Evolutionary conservation across 345 rosid genomes (phyloP).

Genomic region (Aquilaria sinensis): DNA sequence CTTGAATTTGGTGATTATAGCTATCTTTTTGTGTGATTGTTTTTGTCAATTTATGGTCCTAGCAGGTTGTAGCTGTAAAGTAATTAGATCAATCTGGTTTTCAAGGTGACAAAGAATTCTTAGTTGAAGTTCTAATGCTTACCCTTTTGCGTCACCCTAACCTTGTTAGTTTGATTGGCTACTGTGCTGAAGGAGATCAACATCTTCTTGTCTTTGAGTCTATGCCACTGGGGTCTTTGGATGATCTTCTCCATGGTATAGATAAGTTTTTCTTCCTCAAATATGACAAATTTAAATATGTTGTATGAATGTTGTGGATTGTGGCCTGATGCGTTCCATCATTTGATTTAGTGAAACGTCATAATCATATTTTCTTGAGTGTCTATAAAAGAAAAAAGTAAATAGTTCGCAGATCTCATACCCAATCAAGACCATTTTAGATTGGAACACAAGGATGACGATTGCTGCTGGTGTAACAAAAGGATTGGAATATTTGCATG

Average conservation of each 20-base stretch:
- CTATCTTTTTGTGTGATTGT: not conserved
- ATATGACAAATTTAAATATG: no score
- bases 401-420: conserved; percentile 25
- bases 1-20: no score
- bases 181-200: conserved; percentile 68
- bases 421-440: conserved; percentile 32
- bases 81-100: conserved; percentile 46
- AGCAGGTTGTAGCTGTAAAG: conserved; percentile 66
- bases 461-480: conserved; percentile 61
- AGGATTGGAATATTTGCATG: conserved; percentile 56
- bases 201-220: conserved; percentile 72
- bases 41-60: conserved; percentile 3
- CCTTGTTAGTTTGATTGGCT: conserved; percentile 67
- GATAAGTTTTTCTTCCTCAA: not conserved
- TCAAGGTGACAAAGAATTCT: conserved; percentile 86
- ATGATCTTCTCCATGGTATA: conserved; percentile 59
- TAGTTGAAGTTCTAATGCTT: conserved; percentile 87
- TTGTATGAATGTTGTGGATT: no score
- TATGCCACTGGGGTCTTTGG: conserved; percentile 66
- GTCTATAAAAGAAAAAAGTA: no score
- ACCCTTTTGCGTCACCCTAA: conserved; percentile 60
- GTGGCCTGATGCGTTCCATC: not conserved
- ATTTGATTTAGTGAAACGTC: not conserved
- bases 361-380: not conserved
- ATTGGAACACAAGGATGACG: conserved; percentile 58